phyloP scores from a whole-genome alignment of 805 yeast genomes.

The Hanseniaspora taiwanica region DNA sequence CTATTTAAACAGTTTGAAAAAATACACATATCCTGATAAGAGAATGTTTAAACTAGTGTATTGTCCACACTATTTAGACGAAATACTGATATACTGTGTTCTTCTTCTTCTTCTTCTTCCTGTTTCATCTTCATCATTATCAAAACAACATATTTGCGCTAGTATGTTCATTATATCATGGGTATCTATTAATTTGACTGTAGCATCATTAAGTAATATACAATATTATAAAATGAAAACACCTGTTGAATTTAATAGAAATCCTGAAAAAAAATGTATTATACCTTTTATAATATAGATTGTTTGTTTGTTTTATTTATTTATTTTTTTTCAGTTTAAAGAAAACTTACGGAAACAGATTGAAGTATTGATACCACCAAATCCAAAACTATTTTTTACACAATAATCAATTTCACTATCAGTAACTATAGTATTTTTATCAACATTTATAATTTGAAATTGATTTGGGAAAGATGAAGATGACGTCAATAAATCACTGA shows the following conservation, averaged over 20 bases:
- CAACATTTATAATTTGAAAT: slow-evolving; percentile 31
- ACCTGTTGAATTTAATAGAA: background rate
- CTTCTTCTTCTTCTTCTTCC: too few species aligned
- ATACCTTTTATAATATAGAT: background rate
- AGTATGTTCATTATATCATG: slow-evolving; percentile 3
- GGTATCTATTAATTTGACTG: slow-evolving; percentile 2
- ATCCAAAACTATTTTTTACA: slow-evolving; percentile 84
- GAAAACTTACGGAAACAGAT: slow-evolving; percentile 35
- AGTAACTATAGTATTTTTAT: slow-evolving; percentile 29
- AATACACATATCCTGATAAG: slow-evolving; percentile 42
- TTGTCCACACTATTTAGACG: slow-evolving; percentile 64
- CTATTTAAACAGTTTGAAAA: slow-evolving; percentile 34
- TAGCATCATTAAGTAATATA: slow-evolving; percentile 2
- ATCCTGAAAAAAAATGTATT: slow-evolving; percentile 1
- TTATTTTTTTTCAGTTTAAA: background rate
- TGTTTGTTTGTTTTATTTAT: background rate
- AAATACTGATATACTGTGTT: slow-evolving; percentile 44
- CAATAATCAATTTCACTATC: slow-evolving; percentile 40
- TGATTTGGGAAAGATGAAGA: too few species aligned
- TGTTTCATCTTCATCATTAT: too few species aligned
- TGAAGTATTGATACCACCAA: slow-evolving; percentile 91
- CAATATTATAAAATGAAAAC: slow-evolving; percentile 3
- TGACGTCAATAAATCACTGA: slow-evolving; percentile 21
- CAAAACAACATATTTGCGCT: too few species aligned
- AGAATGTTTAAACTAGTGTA: slow-evolving; percentile 37